Percentiles rank a stretch among this genome's conserved stretches.
Conservation (phyloP, 1,139 yeast species). For the Diutina sp. region DNA sequence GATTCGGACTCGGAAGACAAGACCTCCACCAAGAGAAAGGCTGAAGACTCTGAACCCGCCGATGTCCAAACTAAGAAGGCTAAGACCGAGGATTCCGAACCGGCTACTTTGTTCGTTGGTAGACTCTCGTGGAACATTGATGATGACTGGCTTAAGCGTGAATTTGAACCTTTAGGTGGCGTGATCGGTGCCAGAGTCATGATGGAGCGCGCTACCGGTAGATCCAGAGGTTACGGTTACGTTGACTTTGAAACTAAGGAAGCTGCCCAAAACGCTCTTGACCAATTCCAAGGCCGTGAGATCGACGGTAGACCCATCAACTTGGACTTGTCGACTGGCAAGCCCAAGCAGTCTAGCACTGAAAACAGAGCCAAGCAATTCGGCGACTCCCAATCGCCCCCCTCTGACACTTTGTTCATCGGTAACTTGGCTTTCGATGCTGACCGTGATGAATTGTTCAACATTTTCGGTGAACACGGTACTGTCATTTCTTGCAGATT, state of each 20-base stretch:
- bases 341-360: slow-evolving; percentile 28
- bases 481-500: slow-evolving; percentile 78
- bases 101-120: slow-evolving; percentile 90
- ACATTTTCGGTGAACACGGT: slow-evolving; percentile 67
- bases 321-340: slow-evolving; percentile 81
- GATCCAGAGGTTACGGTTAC: slow-evolving; percentile 96
- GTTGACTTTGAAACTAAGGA: slow-evolving; percentile 77
- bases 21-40: slow-evolving; percentile 18
- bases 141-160: slow-evolving; percentile 83
- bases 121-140: slow-evolving; percentile 96
- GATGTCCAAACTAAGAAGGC: slow-evolving; percentile 15
- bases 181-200: slow-evolving; percentile 84
- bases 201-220: slow-evolving; percentile 83
- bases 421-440: slow-evolving; percentile 93
- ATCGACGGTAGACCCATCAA: slow-evolving; percentile 95
- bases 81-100: slow-evolving; percentile 32
- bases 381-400: slow-evolving; percentile 84
- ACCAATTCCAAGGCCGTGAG: slow-evolving; percentile 81
- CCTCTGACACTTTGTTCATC: slow-evolving; percentile 89
- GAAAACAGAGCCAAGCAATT: slow-evolving; percentile 67
- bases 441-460: slow-evolving; percentile 64
- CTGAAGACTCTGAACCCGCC: slow-evolving; percentile 1
- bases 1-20: slow-evolving; percentile 5
- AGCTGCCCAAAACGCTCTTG: slow-evolving; percentile 80
- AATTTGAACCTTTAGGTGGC: slow-evolving; percentile 76